Evolutionary conservation across 2,329 filamentous ascomycete species (phyloP), one percentile per base, ranked within the genome.

Genomic region (Sporothrix mexicana): DNA sequence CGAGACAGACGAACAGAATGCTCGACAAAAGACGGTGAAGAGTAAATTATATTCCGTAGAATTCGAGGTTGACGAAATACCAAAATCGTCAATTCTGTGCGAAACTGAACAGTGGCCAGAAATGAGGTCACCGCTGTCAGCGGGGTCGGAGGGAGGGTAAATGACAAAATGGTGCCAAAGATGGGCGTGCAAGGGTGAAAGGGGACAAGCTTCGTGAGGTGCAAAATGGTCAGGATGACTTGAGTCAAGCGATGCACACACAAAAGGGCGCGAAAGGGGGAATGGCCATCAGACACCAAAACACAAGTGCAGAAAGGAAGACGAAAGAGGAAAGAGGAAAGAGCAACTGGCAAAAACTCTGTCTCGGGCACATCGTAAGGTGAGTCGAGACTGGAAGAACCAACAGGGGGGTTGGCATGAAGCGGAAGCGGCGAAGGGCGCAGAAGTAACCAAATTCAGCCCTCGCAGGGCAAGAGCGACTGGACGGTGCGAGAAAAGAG

Each of bases 301-400:
- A 25, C 12, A 51, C 51, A 43, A 10, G 30, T 41, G 49, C 49
- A 45, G 8, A 59, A 15, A 20, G 12, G 25, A n/a, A 47, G 53
- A 68, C 66, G 8, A 53, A 36, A 8, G 15, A 41, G 66, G 64
- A 68, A 68, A 68, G 45, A 68, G 51, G 36, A 49, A 47, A 45
- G 41, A 36, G 30, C 30, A 36, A 36, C 30, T 36, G 30, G 30
- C 3, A 36, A 36, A 36, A 30, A n/a, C n/a, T n/a, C n/a, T n/a
- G n/a, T n/a, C 30, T 30, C 30, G 30, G 68, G 64, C 62, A 12
- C 25, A 47, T 30, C 45, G 62, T 30, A 30, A 30, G 41, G 9
- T 9, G 10, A n/a, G 12, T 15, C 36, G 30, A 36, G 30, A 36
- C 30, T 3, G 30, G 30, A 66, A 66, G n/a, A 66, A 66, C 23